Evolutionary conservation across 1,139 yeast species (phyloP).

Genomic region (Yamadazyma triangularis): DNA sequence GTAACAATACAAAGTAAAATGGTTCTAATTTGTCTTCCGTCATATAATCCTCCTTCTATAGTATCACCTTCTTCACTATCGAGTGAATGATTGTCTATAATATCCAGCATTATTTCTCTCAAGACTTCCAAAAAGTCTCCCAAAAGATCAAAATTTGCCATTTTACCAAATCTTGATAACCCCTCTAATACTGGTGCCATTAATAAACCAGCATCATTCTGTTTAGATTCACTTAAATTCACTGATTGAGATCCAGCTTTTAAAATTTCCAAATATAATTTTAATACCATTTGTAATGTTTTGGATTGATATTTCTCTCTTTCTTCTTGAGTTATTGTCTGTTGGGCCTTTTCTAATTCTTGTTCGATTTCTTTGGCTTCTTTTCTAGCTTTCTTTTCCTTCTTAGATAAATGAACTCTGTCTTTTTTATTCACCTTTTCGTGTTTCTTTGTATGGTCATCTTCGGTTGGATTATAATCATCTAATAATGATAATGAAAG

Average conservation of each 20-base stretch:
- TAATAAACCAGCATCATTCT: conserved; percentile 48
- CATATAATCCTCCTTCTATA: conserved; percentile 22
- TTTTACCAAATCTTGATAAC: conserved; percentile 80
- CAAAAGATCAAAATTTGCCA: conserved; percentile 85
- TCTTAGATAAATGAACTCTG: conserved; percentile 82
- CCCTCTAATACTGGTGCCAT: conserved; percentile 92
- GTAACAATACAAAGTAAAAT: conserved; percentile 80
- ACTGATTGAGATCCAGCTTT: conserved; percentile 37
- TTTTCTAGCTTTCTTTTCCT: conserved; percentile 80
- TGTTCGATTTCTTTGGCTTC: conserved; percentile 85
- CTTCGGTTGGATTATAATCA: conserved; percentile 67
- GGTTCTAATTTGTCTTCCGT: conserved; percentile 52
- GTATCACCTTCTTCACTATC: conserved; percentile 19
- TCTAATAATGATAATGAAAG: conserved; percentile 69
- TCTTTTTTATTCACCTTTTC: conserved; percentile 73
- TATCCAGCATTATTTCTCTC: conserved; percentile 65
- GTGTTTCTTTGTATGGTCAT: conserved; percentile 35
- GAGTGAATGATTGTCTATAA: conserved; percentile 29
- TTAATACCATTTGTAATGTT: conserved; percentile 66
- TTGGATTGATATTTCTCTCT: conserved; percentile 83
- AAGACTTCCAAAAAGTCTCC: conserved; percentile 91
- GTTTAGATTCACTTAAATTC: conserved; percentile 22
- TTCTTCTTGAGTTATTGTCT: conserved; percentile 80
- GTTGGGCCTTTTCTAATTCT: conserved; percentile 84
- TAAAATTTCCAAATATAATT: conserved; percentile 73